Evolutionary conservation across 306 rosid species (phyloP).

Genomic region (Prosopis cineraria): DNA sequence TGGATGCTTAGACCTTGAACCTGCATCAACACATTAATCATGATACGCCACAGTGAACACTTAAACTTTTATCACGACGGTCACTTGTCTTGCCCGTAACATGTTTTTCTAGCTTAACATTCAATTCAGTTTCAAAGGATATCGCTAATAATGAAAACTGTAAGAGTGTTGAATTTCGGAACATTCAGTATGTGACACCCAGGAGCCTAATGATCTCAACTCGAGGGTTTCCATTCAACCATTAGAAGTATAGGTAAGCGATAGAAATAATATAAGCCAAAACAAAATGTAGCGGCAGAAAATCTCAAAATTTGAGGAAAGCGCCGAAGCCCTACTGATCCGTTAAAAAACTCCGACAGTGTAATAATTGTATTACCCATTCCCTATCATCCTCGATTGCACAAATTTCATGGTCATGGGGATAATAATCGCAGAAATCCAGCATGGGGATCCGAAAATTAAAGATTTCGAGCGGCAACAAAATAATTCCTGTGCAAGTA

Average conservation of each 20-base stretch:
- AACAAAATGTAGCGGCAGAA: background rate
- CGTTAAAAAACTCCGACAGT: background rate
- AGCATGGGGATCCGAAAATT: background rate
- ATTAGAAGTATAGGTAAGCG: background rate
- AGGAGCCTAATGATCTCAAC: background rate
- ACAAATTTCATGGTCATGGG: background rate
- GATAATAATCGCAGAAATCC: background rate
- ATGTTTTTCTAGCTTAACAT: background rate
- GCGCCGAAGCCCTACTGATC: background rate
- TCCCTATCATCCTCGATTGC: background rate
- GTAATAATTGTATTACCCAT: background rate
- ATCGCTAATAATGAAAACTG: background rate
- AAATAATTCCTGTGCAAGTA: background rate
- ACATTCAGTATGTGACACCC: background rate
- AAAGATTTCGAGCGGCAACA: background rate
- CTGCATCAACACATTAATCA: slow-evolving; percentile 20
- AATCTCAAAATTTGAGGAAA: background rate
- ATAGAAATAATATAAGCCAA: background rate
- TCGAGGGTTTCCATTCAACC: background rate
- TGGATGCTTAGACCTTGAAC: slow-evolving; percentile 58
- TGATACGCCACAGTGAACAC: background rate
- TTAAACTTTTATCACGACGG: background rate
- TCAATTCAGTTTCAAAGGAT: background rate
- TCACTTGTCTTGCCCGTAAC: background rate
- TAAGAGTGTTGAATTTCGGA: background rate